Evolutionary conservation across 169 alveolate species (phyloP).

Genomic region (Neospora caninum): DNA sequence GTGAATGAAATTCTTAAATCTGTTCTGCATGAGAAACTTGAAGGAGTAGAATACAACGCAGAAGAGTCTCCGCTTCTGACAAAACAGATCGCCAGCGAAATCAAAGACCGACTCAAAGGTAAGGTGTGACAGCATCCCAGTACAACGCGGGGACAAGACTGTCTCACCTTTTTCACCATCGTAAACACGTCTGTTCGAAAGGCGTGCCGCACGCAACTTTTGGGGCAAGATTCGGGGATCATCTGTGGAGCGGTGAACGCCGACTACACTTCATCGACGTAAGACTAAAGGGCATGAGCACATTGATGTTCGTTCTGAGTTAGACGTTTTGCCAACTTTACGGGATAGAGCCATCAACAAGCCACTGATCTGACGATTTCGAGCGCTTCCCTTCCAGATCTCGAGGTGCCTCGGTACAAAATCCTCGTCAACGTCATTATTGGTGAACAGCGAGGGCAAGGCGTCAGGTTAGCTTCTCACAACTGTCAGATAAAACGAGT

Average conservation of each 20-base stretch:
- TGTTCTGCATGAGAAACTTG: neutral
- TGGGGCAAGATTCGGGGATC: no score
- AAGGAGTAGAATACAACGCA: neutral
- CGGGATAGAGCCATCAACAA: no score
- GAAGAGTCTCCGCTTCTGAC: constrained; percentile 2
- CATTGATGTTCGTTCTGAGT: no score
- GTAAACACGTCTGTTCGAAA: neutral
- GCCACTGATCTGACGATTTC: no score
- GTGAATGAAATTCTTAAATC: neutral
- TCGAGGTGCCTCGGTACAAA: constrained; percentile 41
- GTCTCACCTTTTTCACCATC: neutral
- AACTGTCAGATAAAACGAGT: neutral
- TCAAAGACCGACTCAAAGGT: constrained; percentile 15
- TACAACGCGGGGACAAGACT: no score
- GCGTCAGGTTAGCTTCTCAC: constrained; percentile 9
- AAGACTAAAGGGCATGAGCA: no score
- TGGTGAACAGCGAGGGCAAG: constrained; percentile 42
- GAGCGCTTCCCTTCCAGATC: neutral
- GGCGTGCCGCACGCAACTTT: no score
- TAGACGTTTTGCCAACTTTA: no score
- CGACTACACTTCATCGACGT: no score
- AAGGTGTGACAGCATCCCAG: neutral
- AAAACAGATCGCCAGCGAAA: constrained; percentile 6
- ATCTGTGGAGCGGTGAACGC: no score
- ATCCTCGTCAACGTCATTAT: constrained; percentile 23